A percentile compares a stretch with the other conserved stretches of the same genome.
Evolutionary conservation across 331 rosid species (phyloP).

Genomic region (Arachis monticola): DNA sequence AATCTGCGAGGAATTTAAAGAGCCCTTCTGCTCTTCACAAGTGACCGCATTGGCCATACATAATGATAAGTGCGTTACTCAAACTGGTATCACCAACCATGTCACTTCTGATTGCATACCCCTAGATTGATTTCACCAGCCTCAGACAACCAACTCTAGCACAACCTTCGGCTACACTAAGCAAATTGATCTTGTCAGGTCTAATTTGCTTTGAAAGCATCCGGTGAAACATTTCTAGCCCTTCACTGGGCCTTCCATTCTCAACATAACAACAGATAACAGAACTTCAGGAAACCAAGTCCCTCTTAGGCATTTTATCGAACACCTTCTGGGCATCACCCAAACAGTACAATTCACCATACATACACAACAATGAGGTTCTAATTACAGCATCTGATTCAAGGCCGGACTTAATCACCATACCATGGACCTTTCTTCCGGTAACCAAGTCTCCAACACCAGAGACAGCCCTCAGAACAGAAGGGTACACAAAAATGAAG

Average conservation of each 20-base stretch:
- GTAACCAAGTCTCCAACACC: conserved; percentile 51
- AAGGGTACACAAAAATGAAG: conserved; percentile 66
- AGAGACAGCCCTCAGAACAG: conserved; percentile 71
- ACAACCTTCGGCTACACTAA: conserved; percentile 75
- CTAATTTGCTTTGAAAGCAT: conserved; percentile 64
- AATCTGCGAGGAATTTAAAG: conserved; percentile 42
- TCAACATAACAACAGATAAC: conserved; percentile 63
- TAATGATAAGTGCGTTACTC: conserved; percentile 61
- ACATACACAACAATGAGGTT: conserved; percentile 72
- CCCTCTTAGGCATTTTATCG: conserved; percentile 67
- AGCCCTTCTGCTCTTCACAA: conserved; percentile 51
- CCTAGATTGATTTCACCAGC: conserved; percentile 67
- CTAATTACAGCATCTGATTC: conserved; percentile 61
- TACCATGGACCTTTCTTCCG: conserved; percentile 77
- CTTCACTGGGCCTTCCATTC: conserved; percentile 64
- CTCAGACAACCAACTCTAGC: conserved; percentile 60
- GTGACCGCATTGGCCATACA: conserved; percentile 76
- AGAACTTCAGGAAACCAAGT: conserved; percentile 82
- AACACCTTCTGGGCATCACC: conserved; percentile 65
- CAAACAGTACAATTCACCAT: conserved; percentile 64
- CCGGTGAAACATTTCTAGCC: conserved; percentile 61
- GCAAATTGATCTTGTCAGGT: conserved; percentile 70
- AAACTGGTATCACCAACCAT: conserved; percentile 54
- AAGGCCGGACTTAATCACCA: conserved; percentile 65
- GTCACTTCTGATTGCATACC: conserved; percentile 61